phyloP scores from a whole-genome alignment of 352 stramenopile genomes.

The Phytophthora ramorum region DNA sequence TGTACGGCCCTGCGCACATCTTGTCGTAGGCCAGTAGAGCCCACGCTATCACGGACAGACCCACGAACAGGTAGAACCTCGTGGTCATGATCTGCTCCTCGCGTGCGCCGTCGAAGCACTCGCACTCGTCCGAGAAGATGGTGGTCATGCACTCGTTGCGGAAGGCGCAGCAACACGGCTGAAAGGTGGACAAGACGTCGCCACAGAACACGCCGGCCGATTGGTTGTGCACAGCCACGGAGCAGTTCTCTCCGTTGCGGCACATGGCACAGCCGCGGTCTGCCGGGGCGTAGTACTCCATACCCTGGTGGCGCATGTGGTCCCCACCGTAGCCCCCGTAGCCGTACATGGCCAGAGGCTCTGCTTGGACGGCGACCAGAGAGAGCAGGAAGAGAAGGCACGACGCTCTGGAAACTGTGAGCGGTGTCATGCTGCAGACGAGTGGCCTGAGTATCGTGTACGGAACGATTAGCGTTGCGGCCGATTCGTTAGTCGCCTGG shows the following conservation, averaged over 20 bases:
- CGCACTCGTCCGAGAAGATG: constrained; percentile 74
- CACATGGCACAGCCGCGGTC: constrained; percentile 67
- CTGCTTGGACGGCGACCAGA: constrained; percentile 4
- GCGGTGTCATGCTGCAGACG: not conserved
- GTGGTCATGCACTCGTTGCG: constrained; percentile 82
- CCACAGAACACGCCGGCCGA: constrained; percentile 71
- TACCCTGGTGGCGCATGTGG: constrained; percentile 33
- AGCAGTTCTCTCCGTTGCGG: constrained; percentile 71
- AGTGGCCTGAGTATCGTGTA: not conserved
- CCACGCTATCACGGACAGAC: constrained; percentile 68
- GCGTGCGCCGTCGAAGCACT: constrained; percentile 67
- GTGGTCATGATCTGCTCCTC: constrained; percentile 71
- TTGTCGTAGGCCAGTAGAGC: constrained; percentile 72
- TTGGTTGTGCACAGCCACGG: constrained; percentile 58
- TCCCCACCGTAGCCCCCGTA: constrained; percentile 20
- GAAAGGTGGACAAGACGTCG: constrained; percentile 66
- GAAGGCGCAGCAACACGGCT: constrained; percentile 78
- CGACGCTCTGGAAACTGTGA: not conserved
- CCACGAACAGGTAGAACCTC: constrained; percentile 76
- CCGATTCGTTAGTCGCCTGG: not conserved
- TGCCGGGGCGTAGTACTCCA: constrained; percentile 40
- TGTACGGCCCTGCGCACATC: constrained; percentile 78
- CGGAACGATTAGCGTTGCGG: not conserved
- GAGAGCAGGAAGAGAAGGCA: constrained; percentile 10
- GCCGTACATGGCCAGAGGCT: constrained; percentile 24